Base-by-base conservation (phyloP, 768 basidiomycete genomes). In the Hemileccinum rubropunctum region DNA sequence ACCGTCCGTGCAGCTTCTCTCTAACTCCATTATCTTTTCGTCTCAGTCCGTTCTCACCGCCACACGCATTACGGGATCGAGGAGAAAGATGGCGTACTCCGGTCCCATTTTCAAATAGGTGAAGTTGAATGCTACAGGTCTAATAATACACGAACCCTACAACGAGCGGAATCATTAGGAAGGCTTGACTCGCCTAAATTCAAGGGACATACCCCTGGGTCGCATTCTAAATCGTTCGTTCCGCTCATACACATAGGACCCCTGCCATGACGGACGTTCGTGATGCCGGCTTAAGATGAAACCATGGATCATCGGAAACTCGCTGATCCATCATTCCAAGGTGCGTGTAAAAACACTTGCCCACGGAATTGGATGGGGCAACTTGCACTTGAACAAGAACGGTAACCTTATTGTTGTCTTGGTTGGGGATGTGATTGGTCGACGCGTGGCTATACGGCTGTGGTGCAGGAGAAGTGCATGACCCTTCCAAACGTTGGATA, bases 281-380 rank as follows among this genome's bases (percentile, higher is more conserved):
- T 44, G 63, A 48, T 23, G 44, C 58, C 4, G 53, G 42, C 4
- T 60, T 65, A 45, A 61, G 34, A 27, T 42, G 32, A 43, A 35
- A 28, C 4, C 53, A 55, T 11, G n/a, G 40, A 27, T 52, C 48
- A 26, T 53, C 54, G 11, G 36, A 47, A 13, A 38, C 33, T 3
- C 47, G 37, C 45, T 65, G 58, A 36, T 57, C 65, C 28, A 57
- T 48, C 66, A 67, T 67, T 7, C 66, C 66, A 12, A 67, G 61
- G 23, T 45, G 59, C 33, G 59, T 40, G 32, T 67, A 67, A 30
- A 67, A 67, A 44, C 52, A 26, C 36, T 58, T 65, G 9, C 66
- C 66, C 4, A 42, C 55, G 28, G 52, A 32, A 30, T 67, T 67
- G 18, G 59, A 53, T 3, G 49, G 53, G 0, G 68, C 61, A 14